These are phyloP conservation scores for Fusarium brevicatenulatum DNA, from an alignment of 2,329 filamentous ascomycete genomes.

Conservation along the genomic window DNA sequence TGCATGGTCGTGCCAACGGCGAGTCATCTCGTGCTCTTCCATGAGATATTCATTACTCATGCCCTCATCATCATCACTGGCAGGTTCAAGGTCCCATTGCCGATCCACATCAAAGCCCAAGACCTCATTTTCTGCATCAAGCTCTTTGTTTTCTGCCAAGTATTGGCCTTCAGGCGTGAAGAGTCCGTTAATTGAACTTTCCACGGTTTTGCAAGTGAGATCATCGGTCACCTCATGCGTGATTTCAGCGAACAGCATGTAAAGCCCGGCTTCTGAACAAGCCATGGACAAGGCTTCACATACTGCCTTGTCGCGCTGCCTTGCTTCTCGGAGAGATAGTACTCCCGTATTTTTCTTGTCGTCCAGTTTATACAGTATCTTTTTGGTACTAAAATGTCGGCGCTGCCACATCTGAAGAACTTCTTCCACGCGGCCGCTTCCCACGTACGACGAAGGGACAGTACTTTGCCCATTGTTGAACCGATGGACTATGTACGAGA, in stretches of 20 bases:
- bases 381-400: neutral
- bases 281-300: neutral
- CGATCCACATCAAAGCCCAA: conserved; percentile 2
- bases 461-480: neutral
- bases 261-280: conserved; percentile 8
- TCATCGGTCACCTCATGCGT: conserved; percentile 3
- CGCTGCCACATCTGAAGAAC: conserved; percentile 10
- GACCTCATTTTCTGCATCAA: conserved; percentile 12
- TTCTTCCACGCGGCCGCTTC: neutral
- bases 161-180: neutral
- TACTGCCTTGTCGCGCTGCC: conserved; percentile 1
- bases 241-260: conserved; percentile 20
- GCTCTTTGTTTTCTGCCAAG: neutral
- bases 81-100: neutral
- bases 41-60: neutral
- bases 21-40: neutral
- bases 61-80: conserved; percentile 8
- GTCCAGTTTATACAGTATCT: conserved; percentile 15
- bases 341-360: neutral
- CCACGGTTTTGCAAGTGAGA: neutral
- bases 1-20: conserved; percentile 13
- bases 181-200: conserved; percentile 1
- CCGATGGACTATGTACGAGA: conserved; percentile 17
- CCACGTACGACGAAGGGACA: neutral
- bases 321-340: neutral